Evolutionary conservation across 768 basidiomycete species (phyloP), one percentile per base, ranked within the genome.

Genomic region (Cystofilobasidium ferigula): DNA sequence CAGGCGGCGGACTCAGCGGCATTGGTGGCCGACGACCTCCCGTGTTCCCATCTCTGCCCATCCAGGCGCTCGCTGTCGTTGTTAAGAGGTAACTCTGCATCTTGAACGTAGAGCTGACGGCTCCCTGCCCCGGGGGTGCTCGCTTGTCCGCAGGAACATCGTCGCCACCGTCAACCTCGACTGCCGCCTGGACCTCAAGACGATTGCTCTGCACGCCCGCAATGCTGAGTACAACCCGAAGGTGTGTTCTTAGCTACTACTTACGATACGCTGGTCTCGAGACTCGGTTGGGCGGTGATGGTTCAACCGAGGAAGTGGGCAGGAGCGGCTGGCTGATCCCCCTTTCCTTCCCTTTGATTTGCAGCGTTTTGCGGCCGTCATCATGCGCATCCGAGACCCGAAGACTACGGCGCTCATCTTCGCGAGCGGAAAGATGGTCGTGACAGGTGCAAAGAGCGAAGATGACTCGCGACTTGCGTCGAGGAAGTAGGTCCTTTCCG

Each of bases 171-270:
- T 98, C 76, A 98, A 97, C 73, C 83, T 99, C 32, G 94, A 95
- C 76, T 97, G 93, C 70, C 84, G 93, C 45, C 81, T 99, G 57
- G 95, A 98, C 76, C 80, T 99, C 62, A 99, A 99, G 83, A 98
- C 95, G 61, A 99, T 98, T 67, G 94, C 95, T 13, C 79, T 98
- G 67, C 94, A 99, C 71, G 95, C 95, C 2, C 83, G 95, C 68
- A 99, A 99, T 76, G 95, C 95, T 36, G 95, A 99, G 79, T 99
- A 99, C 77, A 98, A 98, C 76, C 95, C 95, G 59, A 97, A 99
- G 91, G 95, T 98, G 83, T 78, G 89, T 87, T 81, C 20, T n/a
- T n/a, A n/a, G n/a, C n/a, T n/a, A n/a, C n/a, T n/a, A n/a, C n/a
- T n/a, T n/a, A n/a, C n/a, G n/a, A n/a, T n/a, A n/a, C n/a, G n/a